phyloP scores from a whole-genome alignment of 2,329 filamentous ascomycete genomes.

The Talaromyces islandicus region DNA sequence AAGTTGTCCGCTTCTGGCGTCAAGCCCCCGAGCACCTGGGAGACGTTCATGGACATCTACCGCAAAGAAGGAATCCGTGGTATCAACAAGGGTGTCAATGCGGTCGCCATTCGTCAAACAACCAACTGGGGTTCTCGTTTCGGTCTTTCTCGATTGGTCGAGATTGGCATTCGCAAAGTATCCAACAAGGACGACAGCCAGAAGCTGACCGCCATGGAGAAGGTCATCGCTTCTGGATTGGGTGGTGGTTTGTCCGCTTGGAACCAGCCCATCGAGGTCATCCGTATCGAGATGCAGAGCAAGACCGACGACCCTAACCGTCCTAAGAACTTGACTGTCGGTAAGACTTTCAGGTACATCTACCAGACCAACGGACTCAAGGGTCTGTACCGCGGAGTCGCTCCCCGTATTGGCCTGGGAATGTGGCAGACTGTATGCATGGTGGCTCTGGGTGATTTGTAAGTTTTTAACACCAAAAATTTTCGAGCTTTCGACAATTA shows the following conservation, averaged over 20 bases:
- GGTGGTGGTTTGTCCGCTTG: slow-evolving; percentile 94
- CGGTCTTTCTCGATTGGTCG: slow-evolving; percentile 84
- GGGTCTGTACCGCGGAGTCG: slow-evolving; percentile 92
- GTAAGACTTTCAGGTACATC: slow-evolving; percentile 76
- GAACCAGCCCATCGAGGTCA: slow-evolving; percentile 99
- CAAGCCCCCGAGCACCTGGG: slow-evolving; percentile 83
- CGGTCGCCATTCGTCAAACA: slow-evolving; percentile 96
- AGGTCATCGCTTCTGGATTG: slow-evolving; percentile 77
- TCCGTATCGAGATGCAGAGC: slow-evolving; percentile 99
- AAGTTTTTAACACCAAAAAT: slow-evolving; percentile 41
- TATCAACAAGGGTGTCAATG: slow-evolving; percentile 98
- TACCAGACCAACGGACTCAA: slow-evolving; percentile 81
- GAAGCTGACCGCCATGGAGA: slow-evolving; percentile 74
- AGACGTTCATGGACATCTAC: slow-evolving; percentile 97
- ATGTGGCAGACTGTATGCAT: slow-evolving; percentile 99
- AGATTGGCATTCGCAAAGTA: slow-evolving; percentile 73
- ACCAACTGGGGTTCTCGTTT: slow-evolving; percentile 99
- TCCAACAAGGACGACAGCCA: slow-evolving; percentile 75
- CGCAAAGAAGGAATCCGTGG: slow-evolving; percentile 86
- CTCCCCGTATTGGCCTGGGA: slow-evolving; percentile 87
- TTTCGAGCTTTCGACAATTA: slow-evolving; percentile 2
- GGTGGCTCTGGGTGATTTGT: slow-evolving; percentile 98
- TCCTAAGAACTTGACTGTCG: slow-evolving; percentile 98
- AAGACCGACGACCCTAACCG: slow-evolving; percentile 97
- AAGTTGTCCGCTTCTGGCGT: slow-evolving; percentile 80